Base-by-base conservation (phyloP, 2,329 filamentous ascomycete species). In the Blastomyces silverae region DNA sequence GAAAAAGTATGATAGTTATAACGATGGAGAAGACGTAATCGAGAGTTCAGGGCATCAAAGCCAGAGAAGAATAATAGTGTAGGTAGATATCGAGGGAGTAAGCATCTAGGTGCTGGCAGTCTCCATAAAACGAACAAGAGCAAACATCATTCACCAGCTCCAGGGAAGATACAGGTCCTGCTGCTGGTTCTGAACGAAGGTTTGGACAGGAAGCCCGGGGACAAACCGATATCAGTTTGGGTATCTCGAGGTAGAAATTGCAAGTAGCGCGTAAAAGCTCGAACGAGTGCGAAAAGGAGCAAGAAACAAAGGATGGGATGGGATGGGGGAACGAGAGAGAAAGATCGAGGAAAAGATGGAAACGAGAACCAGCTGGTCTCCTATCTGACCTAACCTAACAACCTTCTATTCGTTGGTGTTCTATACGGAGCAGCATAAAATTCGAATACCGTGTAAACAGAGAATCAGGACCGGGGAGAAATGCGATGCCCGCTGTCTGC, bases 311-410 rank as follows among this genome's bases (percentile, higher is more conserved):
- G 13, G 5, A 59, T n/a, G n/a, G n/a, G n/a, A n/a, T n/a, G n/a
- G n/a, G n/a, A 15, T 1, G 39, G 8, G 2, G 28, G 3, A 31
- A 22, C 17, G 31, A 8, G 15, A 42, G 20, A 22, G 34, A 37
- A 22, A 44, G 31, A 59, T 37, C 34, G 22, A 44, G 28, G 39
- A 15, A 60, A 3, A 42, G 15, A 60, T 28, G 39, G 57, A 44
- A 11, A 59, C 15, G 37, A 39, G 39, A 60, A 28, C 56, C 56
- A 22, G 56, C 56, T 39, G 34, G 34, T 53, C 25, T 53, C 55
- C 34, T 57, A 10, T 57, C 10, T 57, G 31, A n/a, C 55, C 20
- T n/a, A 39, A n/a, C 55, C 11, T 37, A 39, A 57, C 28, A 28
- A 28, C 52, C 6, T 28, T 34, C 28, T 55, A 34, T 55, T 55